Evolutionary conservation across 2,329 filamentous ascomycete species (phyloP).

Genomic region (Pseudogymnoascus sp.): DNA sequence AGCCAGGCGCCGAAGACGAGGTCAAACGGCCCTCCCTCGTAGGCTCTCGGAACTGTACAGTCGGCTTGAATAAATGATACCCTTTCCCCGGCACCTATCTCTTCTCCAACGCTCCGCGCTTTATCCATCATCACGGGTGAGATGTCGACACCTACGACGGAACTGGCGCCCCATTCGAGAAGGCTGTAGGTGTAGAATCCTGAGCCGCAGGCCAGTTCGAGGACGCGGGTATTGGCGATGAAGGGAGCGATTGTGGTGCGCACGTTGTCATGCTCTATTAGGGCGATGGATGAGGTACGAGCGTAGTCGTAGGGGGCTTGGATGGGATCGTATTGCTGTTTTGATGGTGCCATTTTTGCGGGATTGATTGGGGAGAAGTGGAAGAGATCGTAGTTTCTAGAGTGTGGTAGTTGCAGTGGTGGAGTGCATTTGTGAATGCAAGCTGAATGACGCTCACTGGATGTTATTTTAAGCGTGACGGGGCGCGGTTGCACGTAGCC

Average conservation of each 20-base stretch:
- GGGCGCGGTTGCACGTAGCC: not conserved
- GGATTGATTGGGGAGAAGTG: not conserved
- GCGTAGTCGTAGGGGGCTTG: constrained; percentile 19
- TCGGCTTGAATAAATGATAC: constrained; percentile 22
- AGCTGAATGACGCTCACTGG: not conserved
- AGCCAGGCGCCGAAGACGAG: constrained; percentile 32
- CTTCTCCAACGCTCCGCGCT: constrained; percentile 17
- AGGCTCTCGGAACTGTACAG: constrained; percentile 22
- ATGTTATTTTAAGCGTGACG: not conserved
- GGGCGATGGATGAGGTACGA: constrained; percentile 16
- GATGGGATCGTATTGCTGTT: constrained; percentile 19
- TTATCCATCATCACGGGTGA: constrained; percentile 29
- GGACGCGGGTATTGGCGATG: constrained; percentile 22
- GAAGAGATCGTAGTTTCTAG: not conserved
- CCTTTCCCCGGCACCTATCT: not conserved
- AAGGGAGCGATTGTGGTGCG: constrained; percentile 16
- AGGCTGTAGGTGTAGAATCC: constrained; percentile 30
- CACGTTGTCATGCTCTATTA: constrained; percentile 20
- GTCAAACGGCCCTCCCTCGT: constrained; percentile 27
- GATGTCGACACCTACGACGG: constrained; percentile 31
- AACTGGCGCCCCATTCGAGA: constrained; percentile 29
- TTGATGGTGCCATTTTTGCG: constrained; percentile 13
- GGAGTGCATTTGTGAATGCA: not conserved
- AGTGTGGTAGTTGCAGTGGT: too few species aligned
- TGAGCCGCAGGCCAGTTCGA: constrained; percentile 33